Evolutionary conservation across 1,139 yeast species (phyloP).

Genomic region (Pichiaceae sp.): DNA sequence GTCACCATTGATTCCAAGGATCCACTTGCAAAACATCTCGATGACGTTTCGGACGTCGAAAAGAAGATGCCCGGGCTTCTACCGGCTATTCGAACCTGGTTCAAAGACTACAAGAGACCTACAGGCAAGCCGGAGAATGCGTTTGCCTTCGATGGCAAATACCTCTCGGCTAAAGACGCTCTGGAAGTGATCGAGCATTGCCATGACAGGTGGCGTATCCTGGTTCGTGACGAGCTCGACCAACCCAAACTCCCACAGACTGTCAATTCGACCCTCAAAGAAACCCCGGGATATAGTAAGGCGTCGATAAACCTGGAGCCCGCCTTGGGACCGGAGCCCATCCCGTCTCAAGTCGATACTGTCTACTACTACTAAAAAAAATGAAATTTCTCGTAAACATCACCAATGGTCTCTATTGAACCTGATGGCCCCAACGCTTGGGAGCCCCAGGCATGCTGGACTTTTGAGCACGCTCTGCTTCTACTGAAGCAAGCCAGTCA

Average conservation of each 20-base stretch:
- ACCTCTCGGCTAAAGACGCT: constrained; percentile 64
- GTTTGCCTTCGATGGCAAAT: constrained; percentile 80
- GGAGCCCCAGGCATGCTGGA: constrained; percentile 23
- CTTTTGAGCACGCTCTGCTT: constrained; percentile 34
- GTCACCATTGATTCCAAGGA: constrained; percentile 79
- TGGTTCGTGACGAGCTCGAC: constrained; percentile 45
- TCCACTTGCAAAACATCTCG: constrained; percentile 66
- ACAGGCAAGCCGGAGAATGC: constrained; percentile 85
- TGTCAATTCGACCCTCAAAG: constrained; percentile 29
- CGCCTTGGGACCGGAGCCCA: constrained; percentile 23
- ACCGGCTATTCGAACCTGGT: constrained; percentile 85
- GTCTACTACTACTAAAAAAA: constrained; percentile 24
- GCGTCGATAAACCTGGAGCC: constrained; percentile 18
- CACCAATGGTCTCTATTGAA: background rate
- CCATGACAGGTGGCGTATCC: constrained; percentile 66
- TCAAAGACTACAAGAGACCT: constrained; percentile 90
- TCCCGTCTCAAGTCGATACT: constrained; percentile 30
- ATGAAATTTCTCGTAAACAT: background rate
- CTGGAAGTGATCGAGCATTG: constrained; percentile 67
- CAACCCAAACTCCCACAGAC: constrained; percentile 27
- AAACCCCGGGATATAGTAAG: constrained; percentile 26
- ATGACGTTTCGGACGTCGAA: constrained; percentile 79
- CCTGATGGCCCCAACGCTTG: background rate
- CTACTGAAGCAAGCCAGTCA: constrained; percentile 20
- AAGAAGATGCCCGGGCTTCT: constrained; percentile 76